Base-by-base conservation (phyloP, 768 basidiomycete genomes). In the Pulveroboletus sp. region DNA sequence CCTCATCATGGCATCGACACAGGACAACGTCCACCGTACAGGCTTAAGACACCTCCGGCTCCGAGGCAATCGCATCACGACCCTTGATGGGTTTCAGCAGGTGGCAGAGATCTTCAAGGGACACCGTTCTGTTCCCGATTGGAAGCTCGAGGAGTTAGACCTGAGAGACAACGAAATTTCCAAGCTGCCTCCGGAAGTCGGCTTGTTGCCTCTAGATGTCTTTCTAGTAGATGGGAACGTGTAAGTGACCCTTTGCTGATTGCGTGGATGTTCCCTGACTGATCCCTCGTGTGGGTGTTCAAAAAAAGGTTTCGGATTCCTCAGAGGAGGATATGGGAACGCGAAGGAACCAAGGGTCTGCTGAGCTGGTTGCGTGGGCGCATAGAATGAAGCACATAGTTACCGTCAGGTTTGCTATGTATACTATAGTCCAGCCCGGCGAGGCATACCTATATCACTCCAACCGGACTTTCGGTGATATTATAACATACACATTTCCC, bases 71-170 rank as follows among this genome's bases (percentile, higher is more conserved):
- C 72, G 70, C 51, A 71, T 90, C 38, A 70, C 73, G 0, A 75
- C 76, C 32, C 68, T 92, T 6, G 77, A 81, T 20, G 85, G 84
- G 0, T 79, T 92, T 58, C 70, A 75, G 48, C 74, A 66, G 6
- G 50, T 88, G 12, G 81, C 87, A n/a, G 73, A 76, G 53, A 64
- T 73, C 35, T 90, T 90, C 66, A 84, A 77, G 54, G 81, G 82
- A 9, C 76, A 86, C 54, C 70, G 83, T 45, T 72, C 78, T 19
- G 75, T 84, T 2, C 72, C 79, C 0, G 76, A 71, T 47, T 92
- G 88, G 87, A 84, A 79, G 59, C 71, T 92, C 36, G 89, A 92
- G 58, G 90, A 92, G 61, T 65, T 93, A 24, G 90, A 93, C 67
- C 53, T 93, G 58, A 70, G 90, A 55, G 88, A 93, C 60, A 92